phyloP scores from a whole-genome alignment of 2,329 filamentous ascomycete genomes.

The Aspergillus puulaauensis region DNA sequence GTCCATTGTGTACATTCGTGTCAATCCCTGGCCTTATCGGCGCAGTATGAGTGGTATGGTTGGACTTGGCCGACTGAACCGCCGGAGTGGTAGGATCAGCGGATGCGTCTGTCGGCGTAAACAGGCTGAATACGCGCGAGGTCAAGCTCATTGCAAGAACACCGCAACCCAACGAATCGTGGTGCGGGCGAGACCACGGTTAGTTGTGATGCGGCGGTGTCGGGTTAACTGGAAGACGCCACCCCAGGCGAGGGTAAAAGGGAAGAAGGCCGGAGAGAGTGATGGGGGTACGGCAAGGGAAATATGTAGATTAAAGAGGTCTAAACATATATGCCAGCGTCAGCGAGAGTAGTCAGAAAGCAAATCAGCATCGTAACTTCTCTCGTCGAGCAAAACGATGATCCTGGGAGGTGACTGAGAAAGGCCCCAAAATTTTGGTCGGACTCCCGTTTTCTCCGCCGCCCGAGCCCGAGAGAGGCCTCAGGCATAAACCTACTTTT shows the following conservation, averaged over 20 bases:
- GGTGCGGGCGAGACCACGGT: conserved; percentile 30
- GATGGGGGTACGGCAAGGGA: not conserved
- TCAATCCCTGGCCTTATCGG: conserved; percentile 16
- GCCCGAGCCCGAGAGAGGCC: conserved; percentile 23
- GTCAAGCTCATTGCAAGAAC: conserved; percentile 57
- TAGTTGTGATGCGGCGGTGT: conserved; percentile 24
- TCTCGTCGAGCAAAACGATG: not conserved
- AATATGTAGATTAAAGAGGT: not conserved
- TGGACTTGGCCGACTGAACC: conserved; percentile 28
- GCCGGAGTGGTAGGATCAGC: conserved; percentile 27
- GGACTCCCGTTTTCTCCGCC: conserved; percentile 33
- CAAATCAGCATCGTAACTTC: conserved; percentile 16
- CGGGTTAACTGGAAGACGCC: conserved; percentile 16
- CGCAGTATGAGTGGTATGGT: conserved; percentile 19
- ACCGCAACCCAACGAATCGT: conserved; percentile 33
- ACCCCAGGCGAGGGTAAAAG: conserved; percentile 5
- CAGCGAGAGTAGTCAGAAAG: conserved; percentile 10
- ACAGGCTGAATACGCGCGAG: conserved; percentile 54
- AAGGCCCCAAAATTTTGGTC: conserved; percentile 31
- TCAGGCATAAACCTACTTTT: conserved; percentile 21
- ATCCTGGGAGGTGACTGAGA: not conserved
- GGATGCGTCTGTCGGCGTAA: conserved; percentile 44
- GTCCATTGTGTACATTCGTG: conserved; percentile 36
- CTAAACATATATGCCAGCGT: conserved; percentile 7
- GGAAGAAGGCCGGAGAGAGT: not conserved